A percentile compares a stretch with the other conserved stretches of the same genome.
These are phyloP conservation scores for Podila epigama DNA, from an alignment of 192 early-diverging fungal genomes.

Conservation along the genomic window DNA sequence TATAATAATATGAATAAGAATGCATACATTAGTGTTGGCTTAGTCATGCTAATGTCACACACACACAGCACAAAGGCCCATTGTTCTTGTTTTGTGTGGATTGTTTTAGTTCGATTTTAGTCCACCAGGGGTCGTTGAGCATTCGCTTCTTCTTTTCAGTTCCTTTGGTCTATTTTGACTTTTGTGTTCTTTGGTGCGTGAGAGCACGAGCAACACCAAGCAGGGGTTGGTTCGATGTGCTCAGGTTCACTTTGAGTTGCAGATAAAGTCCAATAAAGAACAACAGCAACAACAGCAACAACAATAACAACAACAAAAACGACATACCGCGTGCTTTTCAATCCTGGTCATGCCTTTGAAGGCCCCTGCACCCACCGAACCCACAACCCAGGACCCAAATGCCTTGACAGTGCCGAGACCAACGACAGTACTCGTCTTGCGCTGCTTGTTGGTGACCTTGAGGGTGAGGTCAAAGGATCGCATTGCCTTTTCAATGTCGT, in stretches of 20 bases:
- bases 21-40: too few relatives aligned
- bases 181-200: too few relatives aligned
- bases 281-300: conserved; percentile 1
- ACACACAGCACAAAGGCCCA: too few relatives aligned
- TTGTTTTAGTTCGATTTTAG: too few relatives aligned
- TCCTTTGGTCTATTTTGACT: too few relatives aligned
- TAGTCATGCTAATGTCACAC: too few relatives aligned
- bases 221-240: conserved; percentile 3
- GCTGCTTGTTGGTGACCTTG: conserved; percentile 61
- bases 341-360: conserved; percentile 61
- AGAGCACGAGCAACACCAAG: conserved; percentile 45
- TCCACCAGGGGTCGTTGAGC: too few relatives aligned
- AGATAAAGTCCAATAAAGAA: background rate
- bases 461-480: conserved; percentile 67
- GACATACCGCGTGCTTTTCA: conserved; percentile 68
- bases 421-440: conserved; percentile 57
- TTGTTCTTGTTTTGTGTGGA: too few relatives aligned
- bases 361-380: conserved; percentile 44
- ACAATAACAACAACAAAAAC: background rate
- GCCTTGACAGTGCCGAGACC: conserved; percentile 55
- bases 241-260: background rate
- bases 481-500: conserved; percentile 73
- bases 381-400: conserved; percentile 51
- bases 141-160: too few relatives aligned
- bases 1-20: too few relatives aligned